These are phyloP conservation scores for Leccinum subtestaceum DNA, from an alignment of 768 basidiomycete species.

Conservation along the genomic window DNA sequence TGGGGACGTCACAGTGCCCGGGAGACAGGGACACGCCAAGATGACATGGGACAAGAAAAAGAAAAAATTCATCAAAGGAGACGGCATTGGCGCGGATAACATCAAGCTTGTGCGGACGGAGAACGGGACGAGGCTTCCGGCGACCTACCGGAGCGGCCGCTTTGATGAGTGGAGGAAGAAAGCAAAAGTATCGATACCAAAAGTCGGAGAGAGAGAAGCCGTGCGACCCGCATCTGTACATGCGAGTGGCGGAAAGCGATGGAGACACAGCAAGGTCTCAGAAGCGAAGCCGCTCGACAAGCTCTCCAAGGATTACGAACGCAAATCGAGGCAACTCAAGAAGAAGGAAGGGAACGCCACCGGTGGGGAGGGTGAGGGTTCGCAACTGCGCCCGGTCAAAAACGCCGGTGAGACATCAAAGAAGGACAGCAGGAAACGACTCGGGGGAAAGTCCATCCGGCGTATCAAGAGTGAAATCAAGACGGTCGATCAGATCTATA, in stretches of 20 bases:
- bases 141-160: conserved; percentile 87
- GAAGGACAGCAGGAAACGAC: conserved; percentile 40
- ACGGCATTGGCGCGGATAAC: conserved; percentile 85
- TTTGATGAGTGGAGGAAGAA: conserved; percentile 95
- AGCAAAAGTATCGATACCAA: conserved; percentile 67
- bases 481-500: conserved; percentile 84
- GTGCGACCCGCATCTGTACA: conserved; percentile 31
- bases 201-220: conserved; percentile 78
- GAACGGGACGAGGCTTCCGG: conserved; percentile 86
- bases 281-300: conserved; percentile 79
- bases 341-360: conserved; percentile 46
- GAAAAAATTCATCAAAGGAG: conserved; percentile 88
- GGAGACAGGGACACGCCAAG: conserved; percentile 54
- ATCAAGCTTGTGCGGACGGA: conserved; percentile 92
- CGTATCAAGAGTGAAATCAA: conserved; percentile 82
- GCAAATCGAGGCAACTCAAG: conserved; percentile 61
- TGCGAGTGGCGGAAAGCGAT: conserved; percentile 52
- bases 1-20: conserved; percentile 61
- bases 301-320: conserved; percentile 66
- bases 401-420: conserved; percentile 32
- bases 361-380: conserved; percentile 26
- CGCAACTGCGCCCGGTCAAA: conserved; percentile 16
- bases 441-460: conserved; percentile 57
- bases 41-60: conserved; percentile 95
- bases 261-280: conserved; percentile 65